phyloP scores from a whole-genome alignment of 108 stramenopile genomes.

The Fragilaria crotonensis region DNA sequence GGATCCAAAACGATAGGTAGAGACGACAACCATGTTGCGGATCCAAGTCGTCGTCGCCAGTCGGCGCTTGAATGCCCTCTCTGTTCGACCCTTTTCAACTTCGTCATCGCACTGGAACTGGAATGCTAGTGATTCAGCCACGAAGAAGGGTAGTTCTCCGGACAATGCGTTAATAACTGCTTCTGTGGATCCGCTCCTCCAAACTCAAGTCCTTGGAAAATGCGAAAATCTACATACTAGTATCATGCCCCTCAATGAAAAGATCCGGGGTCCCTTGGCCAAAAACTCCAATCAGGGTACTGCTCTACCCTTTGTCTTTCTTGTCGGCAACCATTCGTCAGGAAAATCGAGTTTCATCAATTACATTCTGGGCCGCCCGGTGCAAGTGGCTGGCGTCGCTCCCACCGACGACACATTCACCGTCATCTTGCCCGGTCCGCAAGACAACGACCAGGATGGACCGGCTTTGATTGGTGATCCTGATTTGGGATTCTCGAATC shows the following conservation, averaged over 20 bases:
- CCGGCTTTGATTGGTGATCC: slow-evolving; percentile 89
- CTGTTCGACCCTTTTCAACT: too few relatives aligned
- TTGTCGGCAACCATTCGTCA: slow-evolving; percentile 95
- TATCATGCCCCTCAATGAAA: slow-evolving; percentile 64
- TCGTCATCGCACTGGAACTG: too few relatives aligned
- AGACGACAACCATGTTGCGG: too few relatives aligned
- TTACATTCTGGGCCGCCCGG: slow-evolving; percentile 78
- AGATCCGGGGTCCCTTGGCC: slow-evolving; percentile 42
- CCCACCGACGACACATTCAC: slow-evolving; percentile 99
- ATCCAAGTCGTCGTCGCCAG: too few relatives aligned
- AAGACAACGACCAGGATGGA: slow-evolving; percentile 89
- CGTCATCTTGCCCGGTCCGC: slow-evolving; percentile 90
- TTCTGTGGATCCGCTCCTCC: slow-evolving; percentile 9
- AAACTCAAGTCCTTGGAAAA: slow-evolving; percentile 28
- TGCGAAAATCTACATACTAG: slow-evolving; percentile 44
- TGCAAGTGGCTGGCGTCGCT: slow-evolving; percentile 98
- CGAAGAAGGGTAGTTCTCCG: not conserved
- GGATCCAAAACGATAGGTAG: too few relatives aligned
- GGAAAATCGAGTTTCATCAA: slow-evolving; percentile 98
- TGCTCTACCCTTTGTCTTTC: slow-evolving; percentile 90
- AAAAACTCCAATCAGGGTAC: slow-evolving; percentile 57
- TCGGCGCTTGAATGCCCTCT: too few relatives aligned
- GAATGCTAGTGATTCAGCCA: too few relatives aligned
- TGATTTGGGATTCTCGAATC: slow-evolving; percentile 90
- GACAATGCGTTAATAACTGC: not conserved